Evolutionary conservation across 495 filamentous ascomycete genomes (phyloP).

Genomic region (Tetracladium marchalianum): DNA sequence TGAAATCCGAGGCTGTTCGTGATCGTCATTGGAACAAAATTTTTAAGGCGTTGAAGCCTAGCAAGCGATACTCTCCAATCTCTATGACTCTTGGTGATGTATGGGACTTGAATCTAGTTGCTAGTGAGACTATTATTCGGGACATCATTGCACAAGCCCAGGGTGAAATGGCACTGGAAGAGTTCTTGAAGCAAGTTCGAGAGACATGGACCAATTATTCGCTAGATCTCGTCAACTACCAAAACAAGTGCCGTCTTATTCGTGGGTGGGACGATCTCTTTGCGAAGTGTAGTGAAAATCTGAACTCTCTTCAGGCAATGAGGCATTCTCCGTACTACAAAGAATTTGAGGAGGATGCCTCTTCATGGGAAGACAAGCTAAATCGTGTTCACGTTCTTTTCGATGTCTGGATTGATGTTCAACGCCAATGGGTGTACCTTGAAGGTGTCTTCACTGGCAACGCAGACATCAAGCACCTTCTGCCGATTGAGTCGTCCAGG

Average conservation of each 20-base stretch:
- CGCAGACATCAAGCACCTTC: constrained; percentile 95
- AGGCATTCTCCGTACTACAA: constrained; percentile 98
- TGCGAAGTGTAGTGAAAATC: constrained; percentile 93
- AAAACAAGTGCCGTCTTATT: constrained; percentile 94
- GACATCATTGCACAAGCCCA: constrained; percentile 93
- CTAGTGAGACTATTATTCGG: constrained; percentile 77
- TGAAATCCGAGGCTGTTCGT: constrained; percentile 94
- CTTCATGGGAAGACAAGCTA: constrained; percentile 93
- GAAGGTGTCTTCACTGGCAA: constrained; percentile 98
- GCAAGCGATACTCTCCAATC: constrained; percentile 81
- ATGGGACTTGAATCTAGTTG: constrained; percentile 86
- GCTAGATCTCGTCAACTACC: constrained; percentile 91
- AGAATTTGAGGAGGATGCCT: constrained; percentile 95
- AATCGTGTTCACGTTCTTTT: constrained; percentile 96
- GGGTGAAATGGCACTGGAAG: constrained; percentile 96
- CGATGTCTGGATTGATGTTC: constrained; percentile 99
- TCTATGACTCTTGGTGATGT: constrained; percentile 93
- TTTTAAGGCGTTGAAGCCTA: constrained; percentile 86
- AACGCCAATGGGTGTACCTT: constrained; percentile 98
- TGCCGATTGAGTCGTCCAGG: constrained; percentile 88
- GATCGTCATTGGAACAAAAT: constrained; percentile 97
- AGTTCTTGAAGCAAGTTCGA: constrained; percentile 93
- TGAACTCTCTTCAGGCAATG: constrained; percentile 97
- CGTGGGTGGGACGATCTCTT: constrained; percentile 98
- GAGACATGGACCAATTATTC: constrained; percentile 94